A percentile compares a stretch with the other conserved stretches of the same genome.
These are phyloP conservation scores for Ceratocystis smalleyi DNA, from an alignment of 2,329 filamentous ascomycete species.

Conservation along the genomic window DNA sequence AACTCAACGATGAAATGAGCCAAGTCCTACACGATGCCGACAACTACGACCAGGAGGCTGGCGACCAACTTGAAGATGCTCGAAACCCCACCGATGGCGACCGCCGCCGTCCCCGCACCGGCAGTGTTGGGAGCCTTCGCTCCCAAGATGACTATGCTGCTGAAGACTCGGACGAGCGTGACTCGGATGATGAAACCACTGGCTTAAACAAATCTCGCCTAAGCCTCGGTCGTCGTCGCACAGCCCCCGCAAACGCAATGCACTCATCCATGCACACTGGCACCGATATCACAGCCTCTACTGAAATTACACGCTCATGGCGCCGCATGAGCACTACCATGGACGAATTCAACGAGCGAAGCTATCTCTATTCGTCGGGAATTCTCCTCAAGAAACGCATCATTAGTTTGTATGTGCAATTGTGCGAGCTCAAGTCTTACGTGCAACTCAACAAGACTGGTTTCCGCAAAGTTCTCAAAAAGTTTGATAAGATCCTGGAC, in stretches of 20 bases:
- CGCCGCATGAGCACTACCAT: slow-evolving; percentile 52
- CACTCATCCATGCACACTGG: slow-evolving; percentile 25
- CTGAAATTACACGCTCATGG: slow-evolving; percentile 39
- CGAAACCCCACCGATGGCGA: slow-evolving; percentile 19
- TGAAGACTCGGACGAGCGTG: slow-evolving; percentile 46
- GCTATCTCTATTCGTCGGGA: slow-evolving; percentile 47
- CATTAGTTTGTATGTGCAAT: slow-evolving; percentile 71
- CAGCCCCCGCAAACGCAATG: slow-evolving; percentile 7
- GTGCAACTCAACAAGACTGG: slow-evolving; percentile 92
- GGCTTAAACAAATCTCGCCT: slow-evolving; percentile 34
- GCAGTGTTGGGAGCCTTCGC: slow-evolving; percentile 29
- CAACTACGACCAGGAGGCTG: slow-evolving; percentile 46
- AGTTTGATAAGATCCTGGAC: slow-evolving; percentile 93
- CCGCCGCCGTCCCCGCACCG: slow-evolving; percentile 19
- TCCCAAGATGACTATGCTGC: slow-evolving; percentile 40
- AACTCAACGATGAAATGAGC: slow-evolving; percentile 68
- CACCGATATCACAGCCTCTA: slow-evolving; percentile 47
- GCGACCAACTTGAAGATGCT: slow-evolving; percentile 27
- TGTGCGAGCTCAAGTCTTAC: slow-evolving; percentile 92
- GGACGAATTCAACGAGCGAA: slow-evolving; percentile 66
- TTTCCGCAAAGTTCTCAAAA: slow-evolving; percentile 92
- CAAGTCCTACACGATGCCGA: slow-evolving; percentile 61
- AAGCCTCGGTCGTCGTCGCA: slow-evolving; percentile 23
- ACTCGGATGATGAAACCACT: slow-evolving; percentile 46
- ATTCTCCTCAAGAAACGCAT: slow-evolving; percentile 89